Evolutionary conservation across 306 rosid genomes (phyloP).

Genomic region (Vicia sativa): DNA sequence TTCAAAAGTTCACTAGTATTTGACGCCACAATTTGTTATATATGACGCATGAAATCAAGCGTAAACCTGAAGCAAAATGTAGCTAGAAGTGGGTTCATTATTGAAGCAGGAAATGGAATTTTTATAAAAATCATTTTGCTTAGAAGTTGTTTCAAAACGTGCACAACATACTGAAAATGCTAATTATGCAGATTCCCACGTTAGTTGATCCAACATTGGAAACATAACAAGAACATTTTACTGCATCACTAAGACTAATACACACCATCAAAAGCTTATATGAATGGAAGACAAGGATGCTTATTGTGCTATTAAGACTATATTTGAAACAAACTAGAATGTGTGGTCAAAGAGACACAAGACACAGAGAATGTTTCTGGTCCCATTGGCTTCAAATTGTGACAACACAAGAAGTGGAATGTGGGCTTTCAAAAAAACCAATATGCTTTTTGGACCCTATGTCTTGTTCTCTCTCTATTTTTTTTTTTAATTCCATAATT

Average conservation of each 20-base stretch:
- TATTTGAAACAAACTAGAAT: slow-evolving; percentile 37
- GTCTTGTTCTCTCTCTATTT: slow-evolving; percentile 29
- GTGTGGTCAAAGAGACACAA: slow-evolving; percentile 70
- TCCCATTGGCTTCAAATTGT: slow-evolving; percentile 46
- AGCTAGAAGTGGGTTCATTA: slow-evolving; percentile 24
- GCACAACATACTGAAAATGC: slow-evolving; percentile 43
- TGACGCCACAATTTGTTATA: slow-evolving; percentile 14
- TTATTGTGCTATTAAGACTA: slow-evolving; percentile 34
- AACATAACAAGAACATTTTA: slow-evolving; percentile 31
- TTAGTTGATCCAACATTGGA: slow-evolving; percentile 34
- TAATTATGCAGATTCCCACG: slow-evolving; percentile 49
- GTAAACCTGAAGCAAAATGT: slow-evolving; percentile 43
- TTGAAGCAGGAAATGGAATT: slow-evolving; percentile 31
- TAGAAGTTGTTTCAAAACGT: slow-evolving; percentile 41
- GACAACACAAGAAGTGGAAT: slow-evolving; percentile 45
- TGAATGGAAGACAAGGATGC: slow-evolving; percentile 14
- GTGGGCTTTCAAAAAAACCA: slow-evolving; percentile 43
- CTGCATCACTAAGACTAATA: slow-evolving; percentile 8
- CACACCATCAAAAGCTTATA: slow-evolving; percentile 4
- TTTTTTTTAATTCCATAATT: background rate
- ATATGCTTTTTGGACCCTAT: slow-evolving; percentile 35
- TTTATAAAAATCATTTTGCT: slow-evolving; percentile 46
- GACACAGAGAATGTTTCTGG: slow-evolving; percentile 72
- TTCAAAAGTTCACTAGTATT: background rate
- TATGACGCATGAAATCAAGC: slow-evolving; percentile 21